phyloP scores from a whole-genome alignment of 805 yeast genomes.

The Candida stauntonica region DNA sequence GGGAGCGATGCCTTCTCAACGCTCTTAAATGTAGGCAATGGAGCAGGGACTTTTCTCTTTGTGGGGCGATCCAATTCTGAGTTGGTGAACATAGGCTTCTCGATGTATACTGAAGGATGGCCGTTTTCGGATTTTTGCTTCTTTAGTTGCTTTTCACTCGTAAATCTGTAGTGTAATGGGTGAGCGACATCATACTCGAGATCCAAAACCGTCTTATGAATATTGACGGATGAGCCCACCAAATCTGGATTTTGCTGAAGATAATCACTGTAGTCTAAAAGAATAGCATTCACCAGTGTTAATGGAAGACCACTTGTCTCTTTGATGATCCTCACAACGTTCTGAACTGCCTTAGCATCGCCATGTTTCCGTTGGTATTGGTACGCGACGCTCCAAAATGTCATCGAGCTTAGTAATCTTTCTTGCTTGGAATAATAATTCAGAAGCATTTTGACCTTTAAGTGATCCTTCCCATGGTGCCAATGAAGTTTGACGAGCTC shows the following conservation, averaged over 20 bases:
- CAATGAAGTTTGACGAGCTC: slow-evolving; percentile 31
- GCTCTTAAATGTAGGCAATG: slow-evolving; percentile 55
- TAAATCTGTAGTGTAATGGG: slow-evolving; percentile 25
- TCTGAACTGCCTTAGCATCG: slow-evolving; percentile 42
- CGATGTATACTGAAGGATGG: slow-evolving; percentile 32
- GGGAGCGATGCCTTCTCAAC: slow-evolving; percentile 57
- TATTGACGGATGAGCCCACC: slow-evolving; percentile 19
- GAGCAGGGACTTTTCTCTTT: slow-evolving; percentile 22
- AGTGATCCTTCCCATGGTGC: slow-evolving; percentile 27
- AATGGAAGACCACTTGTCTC: slow-evolving; percentile 45
- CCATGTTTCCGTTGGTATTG: slow-evolving; percentile 45
- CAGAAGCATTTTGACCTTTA: slow-evolving; percentile 31
- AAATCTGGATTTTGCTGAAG: slow-evolving; percentile 27
- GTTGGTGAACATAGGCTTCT: slow-evolving; percentile 42
- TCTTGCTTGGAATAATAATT: slow-evolving; percentile 25
- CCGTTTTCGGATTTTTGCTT: slow-evolving; percentile 30
- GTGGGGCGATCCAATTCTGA: slow-evolving; percentile 25
- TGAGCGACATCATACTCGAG: slow-evolving; percentile 28
- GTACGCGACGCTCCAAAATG: slow-evolving; percentile 56
- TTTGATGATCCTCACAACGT: slow-evolving; percentile 42
- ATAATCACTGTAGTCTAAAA: slow-evolving; percentile 36
- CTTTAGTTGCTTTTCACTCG: slow-evolving; percentile 13
- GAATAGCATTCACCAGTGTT: slow-evolving; percentile 38
- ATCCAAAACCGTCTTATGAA: slow-evolving; percentile 18
- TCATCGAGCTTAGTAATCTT: slow-evolving; percentile 34